These are phyloP conservation scores for Tricholoma sp. DNA, from an alignment of 768 basidiomycete genomes.

Conservation along the genomic window DNA sequence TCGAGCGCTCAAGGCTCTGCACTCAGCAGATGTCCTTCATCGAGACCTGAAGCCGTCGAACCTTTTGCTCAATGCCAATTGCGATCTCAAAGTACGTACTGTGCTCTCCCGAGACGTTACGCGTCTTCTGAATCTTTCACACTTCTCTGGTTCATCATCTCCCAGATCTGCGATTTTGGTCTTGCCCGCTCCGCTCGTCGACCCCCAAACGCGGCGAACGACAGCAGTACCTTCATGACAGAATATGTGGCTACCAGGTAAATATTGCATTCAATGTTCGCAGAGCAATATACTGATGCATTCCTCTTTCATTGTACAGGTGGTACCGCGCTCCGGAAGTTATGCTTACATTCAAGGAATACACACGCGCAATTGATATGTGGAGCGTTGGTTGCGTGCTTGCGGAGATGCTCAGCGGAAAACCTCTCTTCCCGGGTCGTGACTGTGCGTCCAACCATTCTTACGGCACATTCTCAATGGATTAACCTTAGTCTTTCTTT, in stretches of 20 bases:
- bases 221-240: slow-evolving; percentile 78
- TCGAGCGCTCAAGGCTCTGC: slow-evolving; percentile 89
- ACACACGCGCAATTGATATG: slow-evolving; percentile 82
- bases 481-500: not conserved
- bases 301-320: slow-evolving; percentile 28
- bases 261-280: slow-evolving; percentile 10
- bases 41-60: slow-evolving; percentile 97
- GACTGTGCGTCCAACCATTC: slow-evolving; percentile 56
- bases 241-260: slow-evolving; percentile 95
- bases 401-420: slow-evolving; percentile 90
- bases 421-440: slow-evolving; percentile 91
- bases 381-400: slow-evolving; percentile 86
- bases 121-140: not conserved
- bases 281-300: no score
- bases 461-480: not conserved
- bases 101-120: not conserved
- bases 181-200: slow-evolving; percentile 76
- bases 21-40: slow-evolving; percentile 92
- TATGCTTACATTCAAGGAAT: slow-evolving; percentile 97
- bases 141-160: not conserved
- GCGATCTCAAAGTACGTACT: slow-evolving; percentile 78
- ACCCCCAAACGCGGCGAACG: slow-evolving; percentile 67
- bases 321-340: slow-evolving; percentile 99
- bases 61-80: slow-evolving; percentile 91
- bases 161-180: slow-evolving; percentile 80